Base-by-base conservation (phyloP, 495 filamentous ascomycete genomes). In the Daldinia caldariorum region DNA sequence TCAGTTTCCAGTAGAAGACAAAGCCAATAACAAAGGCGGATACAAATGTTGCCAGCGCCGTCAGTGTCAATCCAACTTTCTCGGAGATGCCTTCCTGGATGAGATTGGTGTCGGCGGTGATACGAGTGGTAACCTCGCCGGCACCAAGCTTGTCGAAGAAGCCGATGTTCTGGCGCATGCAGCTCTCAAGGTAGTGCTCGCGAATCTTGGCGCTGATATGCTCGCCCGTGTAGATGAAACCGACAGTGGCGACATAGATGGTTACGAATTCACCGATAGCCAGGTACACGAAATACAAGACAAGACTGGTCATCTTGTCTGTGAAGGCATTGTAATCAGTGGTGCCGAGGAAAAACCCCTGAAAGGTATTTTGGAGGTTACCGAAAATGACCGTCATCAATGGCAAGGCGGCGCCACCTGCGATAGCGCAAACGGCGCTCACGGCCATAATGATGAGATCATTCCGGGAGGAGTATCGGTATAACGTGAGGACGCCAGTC, bases 151-250 rank as follows among this genome's bases (percentile, higher is more conserved):
- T 94, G 75, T 97, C 94, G 77, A 96, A 97, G 76, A 93, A 97
- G 56, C 88, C 94, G 75, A 97, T 92, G 78, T 97, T 97, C 76
- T 97, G 94, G 45, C 89, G 87, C 82, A 97, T 83, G 72, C 94
- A 94, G 50, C 92, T 92, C 64, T 86, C 82, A 3, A 97, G 85
- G 77, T 97, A 97, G 58, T 91, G 87, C 76, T 93, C 89, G 50
- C 94, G 88, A 70, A 97, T 92, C 81, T 94, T 94, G 69, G 88
- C 88, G 26, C 91, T 89, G 73, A 94, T 86, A 71, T 96, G 91
- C 77, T 98, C 95, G 61, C 94, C 95, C 0, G 91, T 92, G 76
- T 97, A 97, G 73, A 97, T 96, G 81, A 95, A 97, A 4, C 91
- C 92, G 22, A 94, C 89, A 0, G 93, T 97, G 20, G 89, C 85